These are phyloP conservation scores for Lyophyllum atratum DNA, from an alignment of 768 basidiomycete species.

Conservation along the genomic window DNA sequence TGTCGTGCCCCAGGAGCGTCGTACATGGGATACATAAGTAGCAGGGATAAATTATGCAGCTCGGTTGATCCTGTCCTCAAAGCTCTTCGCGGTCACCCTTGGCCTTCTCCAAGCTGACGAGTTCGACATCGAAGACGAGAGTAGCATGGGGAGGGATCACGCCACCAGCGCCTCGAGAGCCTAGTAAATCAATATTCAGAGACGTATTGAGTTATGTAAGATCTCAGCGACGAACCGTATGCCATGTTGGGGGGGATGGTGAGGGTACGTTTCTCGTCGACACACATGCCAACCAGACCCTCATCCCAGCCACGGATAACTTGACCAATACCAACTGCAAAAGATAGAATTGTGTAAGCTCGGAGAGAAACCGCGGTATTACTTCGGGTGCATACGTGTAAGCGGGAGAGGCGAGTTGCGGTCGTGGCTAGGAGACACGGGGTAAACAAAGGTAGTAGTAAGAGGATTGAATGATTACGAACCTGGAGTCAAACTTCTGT, in stretches of 20 bases:
- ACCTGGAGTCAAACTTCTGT: slow-evolving; percentile 91
- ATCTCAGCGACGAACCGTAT: slow-evolving; percentile 63
- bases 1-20: neutral
- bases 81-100: neutral
- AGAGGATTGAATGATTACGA: neutral
- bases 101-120: slow-evolving; percentile 56
- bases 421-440: slow-evolving; percentile 50
- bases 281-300: slow-evolving; percentile 82
- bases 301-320: slow-evolving; percentile 88
- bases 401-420: slow-evolving; percentile 76
- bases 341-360: neutral
- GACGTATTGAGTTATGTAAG: too few species aligned
- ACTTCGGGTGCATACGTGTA: slow-evolving; percentile 54
- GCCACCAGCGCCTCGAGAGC: slow-evolving; percentile 71
- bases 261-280: slow-evolving; percentile 84
- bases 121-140: slow-evolving; percentile 85
- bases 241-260: slow-evolving; percentile 81
- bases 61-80: neutral
- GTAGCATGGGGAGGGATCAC: slow-evolving; percentile 72
- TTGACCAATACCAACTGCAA: slow-evolving; percentile 74
- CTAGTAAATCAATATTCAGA: too few species aligned
- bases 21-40: neutral
- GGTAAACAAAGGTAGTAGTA: neutral
- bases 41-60: neutral
- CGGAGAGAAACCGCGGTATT: neutral